Base-by-base conservation (phyloP, 2,329 filamentous ascomycete species). In the Aspergillus sp. region DNA sequence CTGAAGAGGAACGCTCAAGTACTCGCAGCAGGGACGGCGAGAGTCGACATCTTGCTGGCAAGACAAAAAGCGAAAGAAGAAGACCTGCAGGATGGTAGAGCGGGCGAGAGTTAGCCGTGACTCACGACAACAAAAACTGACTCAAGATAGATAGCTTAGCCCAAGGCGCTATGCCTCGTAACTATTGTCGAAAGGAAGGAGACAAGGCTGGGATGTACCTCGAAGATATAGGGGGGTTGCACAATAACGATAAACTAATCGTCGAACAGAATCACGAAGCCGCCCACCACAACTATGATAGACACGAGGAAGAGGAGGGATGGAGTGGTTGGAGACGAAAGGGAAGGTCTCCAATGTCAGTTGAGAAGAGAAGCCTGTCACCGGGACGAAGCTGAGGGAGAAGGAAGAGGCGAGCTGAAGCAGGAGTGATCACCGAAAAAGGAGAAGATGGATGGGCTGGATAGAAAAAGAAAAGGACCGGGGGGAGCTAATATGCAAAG, bases 1-100 rank as follows among this genome's bases (percentile, higher is more conserved):
- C 70, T 71, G 70, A 70, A 71, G 72, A 69, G 64, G 68, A 67
- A 70, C 69, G 68, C 71, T 77, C 73, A 77, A 61, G 65, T 69
- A 70, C 62, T 67, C 55, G 63, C 63, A 68, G 67, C 54, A 63
- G 66, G 64, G 60, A 63, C 62, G 59, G 61, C 64, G 62, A 61
- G 63, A 61, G 64, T 69, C 70, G 71, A 73, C 74, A 75, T 75
- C 66, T 73, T 76, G 72, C 61, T 69, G 66, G 59, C 50, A 58
- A 59, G 57, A 60, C 59, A 59, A 44, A 64, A 61, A 58, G 62
- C 47, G 47, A 50, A 11, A 50, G 10, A 27, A 50, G 44, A 59
- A 58, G 60, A 71, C 61, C 66, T 68, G 64, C 65, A 60, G 50
- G 58, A 44, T 13, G 8, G 17, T 13, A 44, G 19, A 19, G 13